Evolutionary conservation across 257 asterid genomes (phyloP), one percentile per base, ranked within the genome.

Genomic region (Lantana camara): DNA sequence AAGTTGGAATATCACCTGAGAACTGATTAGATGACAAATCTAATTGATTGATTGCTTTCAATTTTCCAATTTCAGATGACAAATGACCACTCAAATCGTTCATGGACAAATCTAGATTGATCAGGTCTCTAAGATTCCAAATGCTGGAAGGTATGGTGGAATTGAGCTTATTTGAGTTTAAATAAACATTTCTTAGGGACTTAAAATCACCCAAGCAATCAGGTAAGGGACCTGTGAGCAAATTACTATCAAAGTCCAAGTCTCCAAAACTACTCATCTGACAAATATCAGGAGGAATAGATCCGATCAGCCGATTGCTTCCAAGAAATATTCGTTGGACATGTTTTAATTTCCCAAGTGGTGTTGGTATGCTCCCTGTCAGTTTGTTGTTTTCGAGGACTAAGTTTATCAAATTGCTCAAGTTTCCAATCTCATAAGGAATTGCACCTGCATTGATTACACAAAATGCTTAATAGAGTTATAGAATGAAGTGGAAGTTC

Each of bases 281-380:
- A 29, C 86, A 80, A 42, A 80, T 42, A 8, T 56, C 64, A 0
- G 3, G 15, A 7, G 78, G 83, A 10, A 80, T 67, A 1, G 24
- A 22, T 1, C 83, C 83, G 13, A 55, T n/a, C 5, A 77, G 38
- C 38, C 23, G 67, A 60, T 80, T 80, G 3, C 3, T 8, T 0
- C 8, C 21, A 2, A 77, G 73, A 48, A 12, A 2, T 24, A 80
- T 1, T 1, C 24, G 13, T 24, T 50, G 67, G 3, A 80, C 65
- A 7, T 57, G n/a, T 27, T 27, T 48, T 7, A 63, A 7, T 14
- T 63, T 15, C 3, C 71, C 81, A 1, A 80, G 12, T 13, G 62
- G 17, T 14, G 37, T 21, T 9, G 83, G 83, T 16, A 77, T 70
- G 23, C 9, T 4, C 0, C 80, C 83, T 3, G 73, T 50, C n/a